Evolutionary conservation across 352 stramenopile species (phyloP), one percentile per base, ranked within the genome.

Genomic region (Globisporangium recalcitrans): DNA sequence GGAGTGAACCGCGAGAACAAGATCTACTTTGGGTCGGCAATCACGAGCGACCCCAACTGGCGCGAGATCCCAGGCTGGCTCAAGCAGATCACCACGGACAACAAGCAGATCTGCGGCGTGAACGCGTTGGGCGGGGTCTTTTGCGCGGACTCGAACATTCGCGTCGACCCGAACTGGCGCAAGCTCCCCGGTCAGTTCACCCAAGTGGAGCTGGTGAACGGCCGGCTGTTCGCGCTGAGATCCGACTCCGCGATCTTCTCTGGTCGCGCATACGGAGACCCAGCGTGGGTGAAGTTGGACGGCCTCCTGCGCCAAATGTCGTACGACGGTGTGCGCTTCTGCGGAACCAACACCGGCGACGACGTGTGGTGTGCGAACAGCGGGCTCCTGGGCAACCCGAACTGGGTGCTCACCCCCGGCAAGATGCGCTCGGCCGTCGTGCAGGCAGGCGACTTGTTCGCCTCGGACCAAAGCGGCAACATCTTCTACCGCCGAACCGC

Each of bases 11-110:
- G 11, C 0, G n/a, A 52, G 6, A 24, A 49, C 55, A 56, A 60
- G 26, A 42, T 69, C 14, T 52, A 49, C 32, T 46, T 60, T 27
- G 65, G 65, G 0, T 62, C 52, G n/a, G 46, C 54, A 0, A 8
- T 58, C 24, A 55, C 14, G 0, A 21, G 19, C 1, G 29, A 67
- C n/a, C 56, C 65, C 2, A 51, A 47, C 21, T 72, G 65, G 65
- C 32, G 44, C n/a, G 21, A 48, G 40, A 22, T 65, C 19, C 19
- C 38, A 7, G 61, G 49, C 13, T 27, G n/a, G 32, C 46, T 72
- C 40, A 72, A 69, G 65, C 63, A 73, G 22, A 58, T 73, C 46
- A 61, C 58, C 21, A 70, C 67, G 5, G 67, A 65, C 49, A 58
- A 60, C 60, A 71, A 69, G 46, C 68, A 74, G 52, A 38, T 70